Conservation (phyloP, 2,329 filamentous ascomycete species). For the Magnaporthiopsis rhizophila region DNA sequence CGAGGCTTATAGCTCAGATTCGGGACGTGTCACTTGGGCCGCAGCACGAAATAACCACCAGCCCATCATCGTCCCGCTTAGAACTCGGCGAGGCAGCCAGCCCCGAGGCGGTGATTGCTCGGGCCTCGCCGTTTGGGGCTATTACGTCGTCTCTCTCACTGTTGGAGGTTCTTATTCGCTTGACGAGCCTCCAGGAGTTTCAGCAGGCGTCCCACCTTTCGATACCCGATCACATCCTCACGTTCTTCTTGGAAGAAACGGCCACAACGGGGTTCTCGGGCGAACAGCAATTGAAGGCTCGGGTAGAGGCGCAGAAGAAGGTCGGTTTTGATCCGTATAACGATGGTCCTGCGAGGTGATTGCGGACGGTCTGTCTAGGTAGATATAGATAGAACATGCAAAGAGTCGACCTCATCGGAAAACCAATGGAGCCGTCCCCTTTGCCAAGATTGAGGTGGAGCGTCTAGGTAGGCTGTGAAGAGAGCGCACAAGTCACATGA, state of each 20-base stretch:
- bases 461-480: too few relatives aligned
- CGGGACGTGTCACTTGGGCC: constrained; percentile 28
- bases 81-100: constrained; percentile 11
- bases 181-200: constrained; percentile 84
- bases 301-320: constrained; percentile 36
- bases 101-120: constrained; percentile 26
- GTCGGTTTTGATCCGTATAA: constrained; percentile 51
- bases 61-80: constrained; percentile 7
- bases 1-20: constrained; percentile 31
- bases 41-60: constrained; percentile 7
- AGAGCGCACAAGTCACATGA: not conserved
- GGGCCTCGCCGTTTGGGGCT: constrained; percentile 38
- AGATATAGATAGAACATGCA: not conserved
- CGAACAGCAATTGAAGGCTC: constrained; percentile 34
- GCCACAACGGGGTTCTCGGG: constrained; percentile 43
- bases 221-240: constrained; percentile 81
- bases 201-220: constrained; percentile 84
- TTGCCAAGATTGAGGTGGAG: not conserved
- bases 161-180: constrained; percentile 78
- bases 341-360: constrained; percentile 27
- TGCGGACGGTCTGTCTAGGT: not conserved
- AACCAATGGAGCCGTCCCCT: too few relatives aligned
- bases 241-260: constrained; percentile 69
- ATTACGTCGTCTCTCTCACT: constrained; percentile 58
- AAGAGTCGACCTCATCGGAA: not conserved